These are phyloP conservation scores for Candida dendrica DNA, from an alignment of 805 yeast genomes.

Conservation along the genomic window DNA sequence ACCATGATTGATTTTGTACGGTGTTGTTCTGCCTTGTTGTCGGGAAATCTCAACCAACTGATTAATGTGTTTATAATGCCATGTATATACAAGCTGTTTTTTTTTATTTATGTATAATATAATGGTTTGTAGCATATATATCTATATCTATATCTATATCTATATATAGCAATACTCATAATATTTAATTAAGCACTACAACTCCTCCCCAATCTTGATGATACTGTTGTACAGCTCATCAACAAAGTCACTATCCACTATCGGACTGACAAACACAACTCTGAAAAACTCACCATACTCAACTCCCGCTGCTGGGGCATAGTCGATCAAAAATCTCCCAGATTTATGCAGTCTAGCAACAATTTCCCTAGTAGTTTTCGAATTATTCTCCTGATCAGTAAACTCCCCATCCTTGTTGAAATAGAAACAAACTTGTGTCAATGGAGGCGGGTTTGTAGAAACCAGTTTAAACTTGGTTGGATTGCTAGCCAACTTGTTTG, in stretches of 20 bases:
- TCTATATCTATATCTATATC: too few species aligned
- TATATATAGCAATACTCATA: background rate
- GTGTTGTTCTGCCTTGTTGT: background rate
- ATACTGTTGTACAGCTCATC: slow-evolving; percentile 38
- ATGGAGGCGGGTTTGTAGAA: slow-evolving; percentile 56
- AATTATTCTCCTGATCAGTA: slow-evolving; percentile 30
- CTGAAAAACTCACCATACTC: slow-evolving; percentile 73
- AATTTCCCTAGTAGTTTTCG: slow-evolving; percentile 53
- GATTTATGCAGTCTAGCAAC: slow-evolving; percentile 50
- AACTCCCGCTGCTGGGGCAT: slow-evolving; percentile 60
- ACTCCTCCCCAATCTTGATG: slow-evolving; percentile 24
- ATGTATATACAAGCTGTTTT: background rate
- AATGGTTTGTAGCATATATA: too few species aligned
- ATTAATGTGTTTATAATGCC: background rate
- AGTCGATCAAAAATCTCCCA: slow-evolving; percentile 72
- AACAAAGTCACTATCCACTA: slow-evolving; percentile 33
- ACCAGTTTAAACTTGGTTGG: slow-evolving; percentile 45
- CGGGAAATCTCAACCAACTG: too few species aligned
- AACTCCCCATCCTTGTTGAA: slow-evolving; percentile 40
- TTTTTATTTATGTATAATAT: background rate
- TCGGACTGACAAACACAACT: slow-evolving; percentile 75
- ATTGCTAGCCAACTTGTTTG: slow-evolving; percentile 28
- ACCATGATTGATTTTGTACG: slow-evolving; percentile 24
- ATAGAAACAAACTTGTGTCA: slow-evolving; percentile 80
- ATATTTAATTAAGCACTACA: slow-evolving; percentile 1